Evolutionary conservation across 1,139 yeast genomes (phyloP).

Genomic region (Wickerhamomyces sp.): DNA sequence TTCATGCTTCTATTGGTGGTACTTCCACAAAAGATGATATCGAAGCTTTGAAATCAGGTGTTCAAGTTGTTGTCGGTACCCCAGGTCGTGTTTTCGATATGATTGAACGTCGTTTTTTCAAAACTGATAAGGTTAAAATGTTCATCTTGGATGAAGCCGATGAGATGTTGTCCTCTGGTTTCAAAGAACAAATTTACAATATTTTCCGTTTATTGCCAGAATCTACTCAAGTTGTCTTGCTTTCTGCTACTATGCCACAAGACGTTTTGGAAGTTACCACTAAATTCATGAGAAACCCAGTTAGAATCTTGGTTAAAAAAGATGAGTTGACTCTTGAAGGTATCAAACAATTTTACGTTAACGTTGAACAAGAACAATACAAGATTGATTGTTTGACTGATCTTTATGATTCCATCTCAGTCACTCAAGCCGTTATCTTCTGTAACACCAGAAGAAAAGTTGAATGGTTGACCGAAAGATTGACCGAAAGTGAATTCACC

Average conservation of each 20-base stretch:
- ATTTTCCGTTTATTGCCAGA: conserved; percentile 92
- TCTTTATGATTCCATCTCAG: conserved; percentile 94
- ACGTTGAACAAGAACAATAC: conserved; percentile 89
- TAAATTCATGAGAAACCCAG: conserved; percentile 96
- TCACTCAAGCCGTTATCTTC: conserved; percentile 98
- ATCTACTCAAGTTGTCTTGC: conserved; percentile 91
- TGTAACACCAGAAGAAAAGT: conserved; percentile 99
- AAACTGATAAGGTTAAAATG: conserved; percentile 90
- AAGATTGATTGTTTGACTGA: conserved; percentile 96
- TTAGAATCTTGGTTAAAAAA: conserved; percentile 94
- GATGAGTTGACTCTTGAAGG: conserved; percentile 98
- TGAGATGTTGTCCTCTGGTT: conserved; percentile 95
- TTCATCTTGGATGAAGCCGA: conserved; percentile 99
- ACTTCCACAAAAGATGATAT: conserved; percentile 89
- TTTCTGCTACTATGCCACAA: conserved; percentile 97
- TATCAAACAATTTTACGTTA: conserved; percentile 93
- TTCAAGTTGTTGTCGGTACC: conserved; percentile 96
- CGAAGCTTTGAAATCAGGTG: conserved; percentile 87
- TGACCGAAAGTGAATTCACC: conserved; percentile 84
- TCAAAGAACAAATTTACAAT: conserved; percentile 96
- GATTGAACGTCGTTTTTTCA: conserved; percentile 91
- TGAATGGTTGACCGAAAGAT: conserved; percentile 84
- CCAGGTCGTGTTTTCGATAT: conserved; percentile 99
- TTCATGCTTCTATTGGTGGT: conserved; percentile 99
- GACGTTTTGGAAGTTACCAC: conserved; percentile 96